Base-by-base conservation (phyloP, 129 eudicot species). In the Sambucus nigra region DNA sequence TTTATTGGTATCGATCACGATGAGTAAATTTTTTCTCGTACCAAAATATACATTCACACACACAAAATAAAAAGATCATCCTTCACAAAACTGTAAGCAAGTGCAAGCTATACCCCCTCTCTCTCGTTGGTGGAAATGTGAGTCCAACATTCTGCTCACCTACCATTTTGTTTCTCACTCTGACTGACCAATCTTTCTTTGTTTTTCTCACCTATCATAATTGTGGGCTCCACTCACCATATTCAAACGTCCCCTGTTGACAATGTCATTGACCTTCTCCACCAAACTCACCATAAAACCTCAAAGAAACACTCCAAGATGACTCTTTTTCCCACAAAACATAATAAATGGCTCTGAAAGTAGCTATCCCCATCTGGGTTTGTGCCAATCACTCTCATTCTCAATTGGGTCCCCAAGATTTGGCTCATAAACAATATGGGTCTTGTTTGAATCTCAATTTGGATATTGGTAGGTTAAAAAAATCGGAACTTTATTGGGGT, bases 351-450 rank as follows among this genome's bases (percentile, higher is more conserved):
- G 86, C 69, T 71, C 62, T 79, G 39, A 76, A 69, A 66, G 55
- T n/a, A n/a, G 12, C 82, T 55, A 62, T 67, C 26, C 87, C 80
- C 51, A 66, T 77, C 66, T 73, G 76, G 76, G 75, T 55, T 51
- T 60, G 67, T 38, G 68, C 60, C 61, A 52, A 39, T 64, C 52
- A 62, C 25, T 61, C 65, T 40, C 47, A 39, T 60, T 38, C 62
- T 55, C 78, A 73, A 60, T 69, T 73, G 74, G 73, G 79, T 22
- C 41, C 12, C 8, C 56, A 52, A 8, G 75, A 65, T 61, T 69
- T 15, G 42, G 5, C 1, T 60, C 69, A 54, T 52, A 67, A 65
- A 56, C 62, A 51, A 35, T 35, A 12, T 65, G 63, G 59, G 58
- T 54, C 35, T 15, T 4, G 12, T 41, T 63, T 51, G 42, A 70